Base-by-base conservation (phyloP, 257 asterid species). In the Parsonsia alboflavescens region DNA sequence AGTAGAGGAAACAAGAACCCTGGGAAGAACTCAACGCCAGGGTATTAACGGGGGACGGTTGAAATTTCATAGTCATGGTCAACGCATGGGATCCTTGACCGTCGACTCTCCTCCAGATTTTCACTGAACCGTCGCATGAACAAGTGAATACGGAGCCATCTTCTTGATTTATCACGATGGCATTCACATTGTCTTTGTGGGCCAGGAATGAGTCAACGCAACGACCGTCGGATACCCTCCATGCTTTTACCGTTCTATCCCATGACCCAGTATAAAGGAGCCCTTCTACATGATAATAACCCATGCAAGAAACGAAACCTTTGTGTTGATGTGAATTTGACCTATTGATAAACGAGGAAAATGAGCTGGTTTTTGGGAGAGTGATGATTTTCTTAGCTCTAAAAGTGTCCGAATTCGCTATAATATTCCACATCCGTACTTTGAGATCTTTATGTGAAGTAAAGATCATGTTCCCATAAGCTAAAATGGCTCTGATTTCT, bases 41-140 rank as follows among this genome's bases (percentile, higher is more conserved):
- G 0, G 96, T 85, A 66, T 93, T 91, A 0, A 91, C 87, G 0
- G 98, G 97, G 1, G 98, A 93, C 0, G 82, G 91, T 75, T 91
- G 96, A 78, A 93, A 91, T 48, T 83, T 88, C 0, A 93, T 70
- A 0, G 96, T 93, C 90, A 93, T 86, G 9, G 97, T 93, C 0
- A 93, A 88, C 1, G 91, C 89, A 67, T 93, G 97, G 10, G 96
- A 83, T 82, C 89, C 88, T 63, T 91, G 96, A 0, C 93, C 96
- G 74, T 87, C 91, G 1, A 93, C 94, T 2, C 96, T 67, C 36
- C 97, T 75, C 98, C 97, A 93, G 1, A 93, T 83, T 61, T 93
- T 93, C 0, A 93, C 89, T 6, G 92, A 76, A 17, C 93, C 98
- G 78, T 93, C 98, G 0, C 93, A 87, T 8, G 98, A 93, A 75